Base-by-base conservation (phyloP, 768 basidiomycete species). In the Trametes cubensis region DNA sequence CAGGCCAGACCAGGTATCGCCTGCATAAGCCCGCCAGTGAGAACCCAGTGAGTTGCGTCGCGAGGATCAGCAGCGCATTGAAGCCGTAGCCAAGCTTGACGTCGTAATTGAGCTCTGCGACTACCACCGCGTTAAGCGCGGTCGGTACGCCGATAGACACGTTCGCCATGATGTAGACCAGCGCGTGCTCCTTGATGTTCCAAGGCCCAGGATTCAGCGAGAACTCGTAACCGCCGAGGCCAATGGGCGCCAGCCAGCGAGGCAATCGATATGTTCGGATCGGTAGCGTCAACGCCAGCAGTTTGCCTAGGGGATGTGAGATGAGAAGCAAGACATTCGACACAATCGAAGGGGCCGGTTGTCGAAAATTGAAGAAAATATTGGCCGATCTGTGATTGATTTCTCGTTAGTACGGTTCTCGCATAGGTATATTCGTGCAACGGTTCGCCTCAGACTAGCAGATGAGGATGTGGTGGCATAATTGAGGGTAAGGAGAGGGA, bases 121-220 rank as follows among this genome's bases (percentile, higher is more conserved):
- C 90, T 56, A 97, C 89, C 67, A 91, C 84, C n/a, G 91, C 90
- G 71, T 94, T 92, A 61, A 98, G 78, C 0, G 90, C 94, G 70
- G 94, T 92, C 0, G 90, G 88, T 3, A 81, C 80, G 0, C 81
- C 81, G 15, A 88, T 81, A 14, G 91, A 84, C 14, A 93, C 89
- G 73, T 95, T 95, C 11, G 93, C 88, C 94, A 97, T 97, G 73
- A 97, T 94, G 72, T 83, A 90, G 39, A 96, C 89, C n/a, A 94
- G 78, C 11, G 90, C 90, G 69, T 96, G 94, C 71, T 97, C 95
- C 75, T 96, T 97, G 80, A 96, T 94, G 72, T 94, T 96, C 92
- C 94, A 97, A n/a, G 94, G 94, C 17, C 94, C 92, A 1, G 95
- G 95, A 70, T 97, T 97, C 46, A 98, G 79, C 0, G 90, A 90